These are phyloP conservation scores for Blastobotrys serpentis DNA, from an alignment of 1,139 yeast species.

Conservation along the genomic window DNA sequence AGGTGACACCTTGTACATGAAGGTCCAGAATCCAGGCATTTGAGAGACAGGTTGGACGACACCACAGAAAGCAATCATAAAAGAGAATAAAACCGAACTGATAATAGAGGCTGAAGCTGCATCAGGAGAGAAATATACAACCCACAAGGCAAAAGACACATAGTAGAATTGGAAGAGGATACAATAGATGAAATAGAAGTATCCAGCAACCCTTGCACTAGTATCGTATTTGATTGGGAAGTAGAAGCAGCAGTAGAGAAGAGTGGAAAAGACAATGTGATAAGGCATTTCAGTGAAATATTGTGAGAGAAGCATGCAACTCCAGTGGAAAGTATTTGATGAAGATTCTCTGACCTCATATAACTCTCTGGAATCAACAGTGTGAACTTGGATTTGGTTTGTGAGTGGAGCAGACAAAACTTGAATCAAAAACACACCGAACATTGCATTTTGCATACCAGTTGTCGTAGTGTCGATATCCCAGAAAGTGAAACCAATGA, in stretches of 20 bases:
- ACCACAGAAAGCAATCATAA: conserved; percentile 58
- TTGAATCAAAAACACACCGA: conserved; percentile 54
- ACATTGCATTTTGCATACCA: conserved; percentile 39
- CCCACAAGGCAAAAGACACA: conserved; percentile 47
- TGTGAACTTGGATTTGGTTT: conserved; percentile 54
- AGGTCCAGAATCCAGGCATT: conserved; percentile 59
- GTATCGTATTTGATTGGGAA: conserved; percentile 46
- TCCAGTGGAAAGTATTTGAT: conserved; percentile 65
- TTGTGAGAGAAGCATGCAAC: conserved; percentile 44
- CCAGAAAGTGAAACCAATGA: conserved; percentile 54
- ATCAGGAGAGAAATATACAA: conserved; percentile 47
- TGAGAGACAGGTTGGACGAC: conserved; percentile 48
- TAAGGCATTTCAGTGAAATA: conserved; percentile 44
- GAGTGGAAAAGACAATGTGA: conserved; percentile 38
- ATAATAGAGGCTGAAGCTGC: conserved; percentile 51
- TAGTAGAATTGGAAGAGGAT: conserved; percentile 47
- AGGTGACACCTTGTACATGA: conserved; percentile 57
- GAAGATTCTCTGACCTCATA: conserved; percentile 62
- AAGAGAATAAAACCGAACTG: conserved; percentile 48
- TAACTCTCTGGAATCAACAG: conserved; percentile 48
- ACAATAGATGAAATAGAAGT: conserved; percentile 46
- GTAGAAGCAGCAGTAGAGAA: conserved; percentile 37
- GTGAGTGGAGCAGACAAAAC: conserved; percentile 54
- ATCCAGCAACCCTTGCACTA: conserved; percentile 45
- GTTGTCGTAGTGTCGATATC: conserved; percentile 35